A percentile compares a stretch with the other conserved stretches of the same genome.
Conservation (phyloP, 805 yeast species). For the Huiozyma naganishii region DNA sequence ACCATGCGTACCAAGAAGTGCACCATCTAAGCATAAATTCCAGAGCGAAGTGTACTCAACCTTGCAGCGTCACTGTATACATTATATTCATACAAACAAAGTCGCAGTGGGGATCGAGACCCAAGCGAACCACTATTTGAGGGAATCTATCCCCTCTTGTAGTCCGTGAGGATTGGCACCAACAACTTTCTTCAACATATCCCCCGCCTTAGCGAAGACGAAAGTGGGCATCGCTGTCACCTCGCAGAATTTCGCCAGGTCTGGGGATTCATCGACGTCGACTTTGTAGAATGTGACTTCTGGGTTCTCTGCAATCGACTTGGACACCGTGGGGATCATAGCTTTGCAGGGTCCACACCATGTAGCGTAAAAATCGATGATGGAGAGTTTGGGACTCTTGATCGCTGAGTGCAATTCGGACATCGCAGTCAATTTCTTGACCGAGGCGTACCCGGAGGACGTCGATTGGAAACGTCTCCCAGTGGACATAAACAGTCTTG, state of each 20-base stretch:
- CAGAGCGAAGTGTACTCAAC: too few relatives aligned
- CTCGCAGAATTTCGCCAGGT: conserved; percentile 49
- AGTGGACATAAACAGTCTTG: background rate
- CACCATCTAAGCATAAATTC: too few relatives aligned
- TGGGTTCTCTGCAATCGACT: conserved; percentile 29
- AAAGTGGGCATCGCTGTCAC: conserved; percentile 74
- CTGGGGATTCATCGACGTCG: conserved; percentile 56
- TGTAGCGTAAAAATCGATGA: conserved; percentile 58
- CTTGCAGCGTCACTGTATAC: too few relatives aligned
- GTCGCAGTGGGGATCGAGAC: background rate
- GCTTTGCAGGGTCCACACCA: conserved; percentile 79
- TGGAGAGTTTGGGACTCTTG: conserved; percentile 28
- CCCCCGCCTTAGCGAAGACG: conserved; percentile 49
- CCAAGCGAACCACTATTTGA: conserved; percentile 1
- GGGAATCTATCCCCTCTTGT: conserved; percentile 9
- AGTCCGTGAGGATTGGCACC: conserved; percentile 44
- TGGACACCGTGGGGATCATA: conserved; percentile 47
- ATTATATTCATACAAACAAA: too few relatives aligned
- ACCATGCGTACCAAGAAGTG: too few relatives aligned
- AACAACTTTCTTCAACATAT: conserved; percentile 43
- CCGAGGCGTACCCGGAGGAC: conserved; percentile 11
- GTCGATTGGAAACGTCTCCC: conserved; percentile 4
- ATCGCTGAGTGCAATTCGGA: conserved; percentile 30
- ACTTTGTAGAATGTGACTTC: conserved; percentile 52
- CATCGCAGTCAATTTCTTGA: conserved; percentile 28